Evolutionary conservation across 208 protist genomes (phyloP), one percentile per base, ranked within the genome.

Genomic region (Leishmania turanica): DNA sequence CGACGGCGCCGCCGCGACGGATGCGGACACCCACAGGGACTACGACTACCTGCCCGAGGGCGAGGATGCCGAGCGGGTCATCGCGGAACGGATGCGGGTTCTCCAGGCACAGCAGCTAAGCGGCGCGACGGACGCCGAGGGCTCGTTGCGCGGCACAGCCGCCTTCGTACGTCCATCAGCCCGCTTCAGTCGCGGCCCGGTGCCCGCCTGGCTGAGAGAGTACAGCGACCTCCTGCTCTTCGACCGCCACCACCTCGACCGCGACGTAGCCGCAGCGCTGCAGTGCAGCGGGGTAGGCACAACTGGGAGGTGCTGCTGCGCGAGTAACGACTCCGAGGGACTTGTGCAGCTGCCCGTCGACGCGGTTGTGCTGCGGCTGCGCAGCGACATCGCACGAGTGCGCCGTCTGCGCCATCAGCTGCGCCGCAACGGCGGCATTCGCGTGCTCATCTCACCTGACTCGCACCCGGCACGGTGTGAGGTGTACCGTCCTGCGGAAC

Each of bases 151-250:
- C 34, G 31, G 24, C 53, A 64, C 74, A 66, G 45, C 40, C 37
- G 53, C 11, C 54, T 5, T 78, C 7, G 82, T 85, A 27, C 58
- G 82, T 1, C 77, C 71, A 9, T 60, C 82, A 0, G 71, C 73
- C 42, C 70, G 42, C 64, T 89, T 88, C 42, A 81, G 88, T 42
- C 27, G 79, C 56, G 82, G 76, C 11, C 79, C 85, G 3, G 54
- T 84, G 1, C 91, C 91, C 13, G 77, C 78, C 78, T 95, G 91
- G 91, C 37, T 95, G 71, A 74, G 75, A 31, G 86, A 78, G 24
- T 87, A 79, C 78, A 86, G 85, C 40, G 85, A 95, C 19, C 69
- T 86, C n/a, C 79, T 88, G 9, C 78, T 95, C 27, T 85, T 81
- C 40, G 72, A 78, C 54, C 17, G n/a, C 7, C 82, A 85, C 64